Percentiles rank a stretch among this genome's conserved stretches.
These are phyloP conservation scores for Fusarium tricinctum DNA, from an alignment of 2,329 filamentous ascomycete species.

Conservation along the genomic window DNA sequence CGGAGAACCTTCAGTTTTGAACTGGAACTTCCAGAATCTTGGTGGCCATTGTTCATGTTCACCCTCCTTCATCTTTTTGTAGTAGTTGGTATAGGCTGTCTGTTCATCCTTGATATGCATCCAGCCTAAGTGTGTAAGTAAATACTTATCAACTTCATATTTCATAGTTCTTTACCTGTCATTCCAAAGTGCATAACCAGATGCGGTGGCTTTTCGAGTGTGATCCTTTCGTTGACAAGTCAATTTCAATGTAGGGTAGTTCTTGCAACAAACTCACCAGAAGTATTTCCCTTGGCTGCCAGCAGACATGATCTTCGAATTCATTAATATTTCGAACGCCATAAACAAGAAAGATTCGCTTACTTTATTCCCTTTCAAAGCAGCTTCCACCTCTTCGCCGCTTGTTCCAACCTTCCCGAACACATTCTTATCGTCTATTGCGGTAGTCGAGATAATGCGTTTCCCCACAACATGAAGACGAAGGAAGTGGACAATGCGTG, in stretches of 20 bases:
- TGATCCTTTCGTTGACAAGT: conserved; percentile 54
- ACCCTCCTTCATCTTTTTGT: conserved; percentile 76
- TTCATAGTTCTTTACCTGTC: conserved; percentile 61
- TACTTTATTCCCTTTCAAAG: conserved; percentile 79
- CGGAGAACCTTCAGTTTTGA: conserved; percentile 72
- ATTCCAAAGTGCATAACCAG: conserved; percentile 90
- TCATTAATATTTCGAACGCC: not conserved
- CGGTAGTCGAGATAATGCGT: conserved; percentile 77
- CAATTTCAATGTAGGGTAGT: conserved; percentile 2
- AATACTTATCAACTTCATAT: not conserved
- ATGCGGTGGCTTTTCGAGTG: conserved; percentile 82
- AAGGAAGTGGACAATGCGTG: conserved; percentile 88
- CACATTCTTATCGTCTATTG: conserved; percentile 84
- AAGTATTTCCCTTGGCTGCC: conserved; percentile 98
- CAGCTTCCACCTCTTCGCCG: conserved; percentile 78
- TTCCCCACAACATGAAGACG: conserved; percentile 87
- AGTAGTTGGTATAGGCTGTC: conserved; percentile 85
- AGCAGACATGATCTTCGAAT: conserved; percentile 68
- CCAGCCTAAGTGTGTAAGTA: conserved; percentile 70
- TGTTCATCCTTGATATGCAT: conserved; percentile 85
- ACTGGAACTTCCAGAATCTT: conserved; percentile 87
- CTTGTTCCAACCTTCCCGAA: conserved; percentile 93
- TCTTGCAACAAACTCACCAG: conserved; percentile 66
- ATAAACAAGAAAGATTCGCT: not conserved
- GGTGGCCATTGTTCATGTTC: conserved; percentile 83